phyloP scores from a whole-genome alignment of 2,329 filamentous ascomycete genomes.

The Monascus ruber region DNA sequence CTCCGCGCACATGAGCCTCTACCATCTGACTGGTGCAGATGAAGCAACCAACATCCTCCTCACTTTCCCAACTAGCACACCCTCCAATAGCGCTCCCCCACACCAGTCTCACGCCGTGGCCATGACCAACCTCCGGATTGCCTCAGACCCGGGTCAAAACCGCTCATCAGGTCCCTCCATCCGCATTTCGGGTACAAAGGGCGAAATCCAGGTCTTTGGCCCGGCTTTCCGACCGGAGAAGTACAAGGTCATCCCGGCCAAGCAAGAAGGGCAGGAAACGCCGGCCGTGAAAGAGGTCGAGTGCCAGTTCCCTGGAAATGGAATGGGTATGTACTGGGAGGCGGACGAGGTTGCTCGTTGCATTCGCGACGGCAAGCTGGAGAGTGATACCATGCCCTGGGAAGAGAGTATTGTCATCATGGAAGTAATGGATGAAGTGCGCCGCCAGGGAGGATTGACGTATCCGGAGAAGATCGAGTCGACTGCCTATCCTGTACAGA shows the following conservation, averaged over 20 bases:
- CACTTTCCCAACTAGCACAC: conserved; percentile 53
- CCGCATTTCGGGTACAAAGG: conserved; percentile 67
- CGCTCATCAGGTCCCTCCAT: conserved; percentile 54
- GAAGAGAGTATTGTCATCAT: conserved; percentile 76
- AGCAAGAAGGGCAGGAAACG: conserved; percentile 36
- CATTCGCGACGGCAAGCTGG: conserved; percentile 62
- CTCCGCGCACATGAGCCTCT: conserved; percentile 58
- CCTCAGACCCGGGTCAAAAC: conserved; percentile 50
- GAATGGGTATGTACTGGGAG: conserved; percentile 83
- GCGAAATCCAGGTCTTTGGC: conserved; percentile 70
- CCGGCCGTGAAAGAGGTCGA: conserved; percentile 24
- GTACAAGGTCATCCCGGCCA: conserved; percentile 52
- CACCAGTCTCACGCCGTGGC: conserved; percentile 59
- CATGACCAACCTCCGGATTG: conserved; percentile 52
- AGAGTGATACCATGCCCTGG: conserved; percentile 60
- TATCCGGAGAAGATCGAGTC: conserved; percentile 59
- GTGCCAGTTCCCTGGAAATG: conserved; percentile 42
- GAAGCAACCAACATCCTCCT: conserved; percentile 68
- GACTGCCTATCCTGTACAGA: conserved; percentile 40
- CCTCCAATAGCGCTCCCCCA: conserved; percentile 26
- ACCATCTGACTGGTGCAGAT: conserved; percentile 61
- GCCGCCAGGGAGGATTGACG: conserved; percentile 49
- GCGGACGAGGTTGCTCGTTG: conserved; percentile 68
- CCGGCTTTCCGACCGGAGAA: conserved; percentile 58
- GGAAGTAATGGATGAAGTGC: conserved; percentile 64